Evolutionary conservation across 768 basidiomycete species (phyloP).

Genomic region (Macrolepiota fuliginosa): DNA sequence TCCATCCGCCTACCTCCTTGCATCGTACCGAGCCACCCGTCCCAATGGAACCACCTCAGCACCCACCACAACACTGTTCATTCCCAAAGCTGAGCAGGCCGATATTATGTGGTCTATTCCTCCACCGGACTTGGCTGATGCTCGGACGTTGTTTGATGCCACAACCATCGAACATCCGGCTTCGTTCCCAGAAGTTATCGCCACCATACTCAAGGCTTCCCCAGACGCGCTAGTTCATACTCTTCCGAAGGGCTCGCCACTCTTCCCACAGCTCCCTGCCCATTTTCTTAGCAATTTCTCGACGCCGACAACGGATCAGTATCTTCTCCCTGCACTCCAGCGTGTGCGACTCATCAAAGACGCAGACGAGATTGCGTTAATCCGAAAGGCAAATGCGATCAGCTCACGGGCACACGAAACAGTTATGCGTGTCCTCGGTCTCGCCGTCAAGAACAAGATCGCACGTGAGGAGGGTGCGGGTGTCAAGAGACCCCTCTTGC

Average conservation of each 20-base stretch:
- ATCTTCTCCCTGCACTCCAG: slow-evolving; percentile 80
- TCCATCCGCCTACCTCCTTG: slow-evolving; percentile 66
- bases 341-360: slow-evolving; percentile 79
- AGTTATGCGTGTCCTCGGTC: slow-evolving; percentile 88
- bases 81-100: slow-evolving; percentile 69
- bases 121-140: slow-evolving; percentile 62
- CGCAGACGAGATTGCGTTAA: slow-evolving; percentile 65
- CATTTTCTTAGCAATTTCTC: slow-evolving; percentile 38
- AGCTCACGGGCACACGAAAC: slow-evolving; percentile 88
- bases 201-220: slow-evolving; percentile 42
- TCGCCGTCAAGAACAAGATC: slow-evolving; percentile 60
- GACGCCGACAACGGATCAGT: slow-evolving; percentile 40
- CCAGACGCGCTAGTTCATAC: slow-evolving; percentile 65
- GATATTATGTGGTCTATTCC: slow-evolving; percentile 90
- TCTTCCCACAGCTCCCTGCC: slow-evolving; percentile 50
- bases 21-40: slow-evolving; percentile 40
- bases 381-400: slow-evolving; percentile 80
- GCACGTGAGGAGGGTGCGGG: slow-evolving; percentile 42
- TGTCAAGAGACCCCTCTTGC: slow-evolving; percentile 52
- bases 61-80: slow-evolving; percentile 63
- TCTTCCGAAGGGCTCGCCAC: slow-evolving; percentile 49
- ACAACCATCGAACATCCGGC: slow-evolving; percentile 54
- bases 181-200: slow-evolving; percentile 44
- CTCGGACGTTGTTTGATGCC: slow-evolving; percentile 50
- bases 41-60: slow-evolving; percentile 36